Percentiles rank a stretch among this genome's conserved stretches.
These are phyloP conservation scores for Dinochytrium kinnereticum DNA, from an alignment of 371 early-diverging fungal species.

Conservation along the genomic window DNA sequence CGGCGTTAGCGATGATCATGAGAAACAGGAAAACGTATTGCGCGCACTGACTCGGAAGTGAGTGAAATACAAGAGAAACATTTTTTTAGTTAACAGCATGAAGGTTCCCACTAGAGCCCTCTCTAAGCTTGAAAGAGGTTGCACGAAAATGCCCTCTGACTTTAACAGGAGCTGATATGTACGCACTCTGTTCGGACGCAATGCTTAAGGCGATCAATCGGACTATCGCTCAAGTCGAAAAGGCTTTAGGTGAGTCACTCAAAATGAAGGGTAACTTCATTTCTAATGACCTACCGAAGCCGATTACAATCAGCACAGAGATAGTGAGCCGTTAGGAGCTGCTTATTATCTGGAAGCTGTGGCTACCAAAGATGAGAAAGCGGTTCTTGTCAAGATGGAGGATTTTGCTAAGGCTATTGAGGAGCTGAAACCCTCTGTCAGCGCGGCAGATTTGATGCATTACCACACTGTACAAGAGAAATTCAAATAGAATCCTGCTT, in stretches of 20 bases:
- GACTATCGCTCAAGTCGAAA: constrained; percentile 81
- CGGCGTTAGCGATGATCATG: constrained; percentile 88
- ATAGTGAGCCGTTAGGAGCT: neutral
- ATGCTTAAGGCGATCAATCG: constrained; percentile 93
- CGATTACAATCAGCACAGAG: too few relatives aligned
- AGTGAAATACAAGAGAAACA: constrained; percentile 27
- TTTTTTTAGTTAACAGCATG: neutral
- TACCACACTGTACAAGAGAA: constrained; percentile 76
- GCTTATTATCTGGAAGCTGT: constrained; percentile 85
- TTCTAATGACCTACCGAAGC: too few relatives aligned
- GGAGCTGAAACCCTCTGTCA: constrained; percentile 89
- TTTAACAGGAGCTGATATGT: constrained; percentile 97
- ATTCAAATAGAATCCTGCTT: constrained; percentile 46
- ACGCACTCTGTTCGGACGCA: constrained; percentile 96
- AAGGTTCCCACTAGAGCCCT: constrained; percentile 81
- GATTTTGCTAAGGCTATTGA: constrained; percentile 86
- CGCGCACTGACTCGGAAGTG: constrained; percentile 93
- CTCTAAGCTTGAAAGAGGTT: constrained; percentile 71
- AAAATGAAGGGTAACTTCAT: too few relatives aligned
- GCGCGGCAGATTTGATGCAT: constrained; percentile 84
- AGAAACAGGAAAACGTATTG: constrained; percentile 84
- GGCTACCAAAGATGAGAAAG: constrained; percentile 59
- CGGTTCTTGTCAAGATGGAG: constrained; percentile 67
- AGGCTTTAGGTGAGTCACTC: constrained; percentile 57
- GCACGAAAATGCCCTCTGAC: constrained; percentile 88